Evolutionary conservation across 257 asterid genomes (phyloP), one percentile per base, ranked within the genome.

Genomic region (Cynanchum wilfordii): DNA sequence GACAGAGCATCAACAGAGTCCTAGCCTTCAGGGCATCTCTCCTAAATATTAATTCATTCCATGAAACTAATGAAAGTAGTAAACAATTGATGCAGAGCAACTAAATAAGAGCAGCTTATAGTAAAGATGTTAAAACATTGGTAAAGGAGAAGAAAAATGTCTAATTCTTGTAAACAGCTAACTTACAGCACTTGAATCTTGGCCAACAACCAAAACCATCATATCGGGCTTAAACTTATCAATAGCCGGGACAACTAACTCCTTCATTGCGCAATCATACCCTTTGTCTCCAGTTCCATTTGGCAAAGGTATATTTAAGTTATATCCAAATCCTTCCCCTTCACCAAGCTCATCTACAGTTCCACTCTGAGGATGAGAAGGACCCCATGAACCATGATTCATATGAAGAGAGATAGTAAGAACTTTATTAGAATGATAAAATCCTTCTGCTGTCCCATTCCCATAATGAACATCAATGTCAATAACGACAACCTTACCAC

Each of bases 301-400:
- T 3, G 99, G 97, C 82, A 94, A 78, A 29, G 97, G 97, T 70
- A 94, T 71, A 72, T 91, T 94, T 85, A 94, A 76, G 79, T 94
- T 94, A 77, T 91, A 89, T 17, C 97, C 99, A 68, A 77, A 73
- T 16, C 99, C 99, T 71, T 83, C 74, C 10, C 82, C 96, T 79
- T 86, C 87, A n/a, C 97, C 99, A 22, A 94, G 85, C 85, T 91
- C 99, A 58, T 89, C 90, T 52, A 91, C 75, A 11, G 81, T 71
- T 71, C 99, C 99, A 36, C 56, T 80, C 72, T 94, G 97, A 0
- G 96, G 97, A 86, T 94, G 97, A 20, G 97, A 89, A 11, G 96
- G 88, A n/a, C 99, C 99, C 97, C 99, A 94, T 5, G 97, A 89
- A 69, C 97, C 97, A 63, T 91, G 99, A 75, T 89, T 87, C 99